A percentile compares a stretch with the other conserved stretches of the same genome.
Evolutionary conservation across 495 filamentous ascomycete species (phyloP).

Genomic region (Aspergillus indologenus): DNA sequence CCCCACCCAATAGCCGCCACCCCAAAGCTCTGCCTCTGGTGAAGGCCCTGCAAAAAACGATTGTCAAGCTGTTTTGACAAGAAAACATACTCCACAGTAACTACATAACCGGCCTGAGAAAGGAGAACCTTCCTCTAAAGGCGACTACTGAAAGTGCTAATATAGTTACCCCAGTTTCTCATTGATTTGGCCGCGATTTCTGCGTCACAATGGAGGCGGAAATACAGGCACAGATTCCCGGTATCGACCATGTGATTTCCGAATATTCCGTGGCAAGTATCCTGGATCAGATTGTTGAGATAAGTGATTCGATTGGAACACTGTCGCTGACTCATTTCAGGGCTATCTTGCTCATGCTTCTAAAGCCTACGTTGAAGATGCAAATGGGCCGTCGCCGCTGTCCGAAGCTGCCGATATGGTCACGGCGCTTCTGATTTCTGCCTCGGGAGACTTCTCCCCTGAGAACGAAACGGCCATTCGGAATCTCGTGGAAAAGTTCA

Average conservation of each 20-base stretch:
- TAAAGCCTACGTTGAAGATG: conserved; percentile 72
- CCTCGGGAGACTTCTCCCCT: conserved; percentile 72
- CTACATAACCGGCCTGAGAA: background rate
- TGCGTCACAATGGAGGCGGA: conserved; percentile 77
- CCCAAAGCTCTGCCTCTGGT: background rate
- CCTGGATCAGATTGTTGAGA: background rate
- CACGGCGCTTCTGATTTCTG: conserved; percentile 82
- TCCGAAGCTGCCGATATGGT: conserved; percentile 81
- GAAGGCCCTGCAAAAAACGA: background rate
- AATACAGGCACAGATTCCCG: conserved; percentile 80
- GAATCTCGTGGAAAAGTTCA: conserved; percentile 86
- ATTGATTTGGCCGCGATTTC: background rate
- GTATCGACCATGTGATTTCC: conserved; percentile 83
- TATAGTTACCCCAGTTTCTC: background rate
- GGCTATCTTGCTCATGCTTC: conserved; percentile 94
- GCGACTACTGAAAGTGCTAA: background rate
- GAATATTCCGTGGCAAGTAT: conserved; percentile 75
- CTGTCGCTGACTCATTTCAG: conserved; percentile 30
- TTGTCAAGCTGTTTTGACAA: background rate
- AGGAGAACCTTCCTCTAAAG: background rate
- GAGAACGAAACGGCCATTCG: conserved; percentile 73
- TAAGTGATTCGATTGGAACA: background rate
- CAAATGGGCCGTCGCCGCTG: conserved; percentile 65
- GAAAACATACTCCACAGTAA: background rate
- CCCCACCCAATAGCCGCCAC: background rate